A percentile compares a stretch with the other conserved stretches of the same genome.
phyloP scores from a whole-genome alignment of 176 grass and related monocot genomes.

The Areca catechu region DNA sequence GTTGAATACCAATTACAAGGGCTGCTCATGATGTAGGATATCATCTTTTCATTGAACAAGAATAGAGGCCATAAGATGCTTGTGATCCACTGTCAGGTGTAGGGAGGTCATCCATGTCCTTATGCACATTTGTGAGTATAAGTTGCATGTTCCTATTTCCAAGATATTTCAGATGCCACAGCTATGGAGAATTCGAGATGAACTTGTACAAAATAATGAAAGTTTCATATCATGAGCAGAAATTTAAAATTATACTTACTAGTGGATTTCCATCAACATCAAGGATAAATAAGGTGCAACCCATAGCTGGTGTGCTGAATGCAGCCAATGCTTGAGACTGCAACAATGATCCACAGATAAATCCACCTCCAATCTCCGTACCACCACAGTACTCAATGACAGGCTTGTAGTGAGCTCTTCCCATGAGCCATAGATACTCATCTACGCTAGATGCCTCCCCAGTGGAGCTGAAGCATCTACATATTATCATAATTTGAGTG shows the following conservation, averaged over 20 bases:
- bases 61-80: too few relatives aligned
- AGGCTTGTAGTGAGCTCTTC: conserved; percentile 92
- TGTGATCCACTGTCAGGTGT: too few relatives aligned
- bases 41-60: too few relatives aligned
- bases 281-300: conserved; percentile 82
- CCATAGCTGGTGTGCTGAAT: conserved; percentile 90
- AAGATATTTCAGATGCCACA: too few relatives aligned
- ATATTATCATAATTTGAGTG: conserved; percentile 10
- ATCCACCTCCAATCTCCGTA: conserved; percentile 87
- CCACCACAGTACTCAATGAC: conserved; percentile 94
- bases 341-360: conserved; percentile 70
- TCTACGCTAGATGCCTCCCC: conserved; percentile 95
- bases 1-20: too few relatives aligned
- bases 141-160: not conserved
- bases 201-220: too few relatives aligned
- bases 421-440: conserved; percentile 98
- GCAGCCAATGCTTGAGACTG: conserved; percentile 86
- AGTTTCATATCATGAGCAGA: not conserved
- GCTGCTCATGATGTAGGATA: too few relatives aligned
- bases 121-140: not conserved
- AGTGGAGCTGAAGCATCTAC: conserved; percentile 88
- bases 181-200: too few relatives aligned
- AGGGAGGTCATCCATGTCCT: too few relatives aligned
- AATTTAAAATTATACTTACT: conserved; percentile 39
- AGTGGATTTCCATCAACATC: conserved; percentile 46